Evolutionary conservation across 805 yeast genomes (phyloP).

Genomic region (Grigorovia humatica): DNA sequence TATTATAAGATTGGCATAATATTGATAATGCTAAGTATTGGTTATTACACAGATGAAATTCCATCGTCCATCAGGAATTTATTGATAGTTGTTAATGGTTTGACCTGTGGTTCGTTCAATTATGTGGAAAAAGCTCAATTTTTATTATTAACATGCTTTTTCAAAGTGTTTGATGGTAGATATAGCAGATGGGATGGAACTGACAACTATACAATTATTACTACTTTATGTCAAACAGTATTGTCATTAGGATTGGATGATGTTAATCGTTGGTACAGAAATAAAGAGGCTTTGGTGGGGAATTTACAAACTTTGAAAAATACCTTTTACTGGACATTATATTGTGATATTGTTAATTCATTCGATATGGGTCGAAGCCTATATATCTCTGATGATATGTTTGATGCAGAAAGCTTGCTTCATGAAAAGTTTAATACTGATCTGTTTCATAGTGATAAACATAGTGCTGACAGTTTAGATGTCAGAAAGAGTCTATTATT

Average conservation of each 20-base stretch:
- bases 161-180: constrained; percentile 7
- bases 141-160: constrained; percentile 15
- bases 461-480: not conserved
- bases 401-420: constrained; percentile 4
- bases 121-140: constrained; percentile 24
- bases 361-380: constrained; percentile 24
- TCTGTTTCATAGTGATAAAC: not conserved
- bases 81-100: constrained; percentile 13
- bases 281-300: constrained; percentile 4
- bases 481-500: constrained; percentile 2
- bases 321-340: constrained; percentile 11
- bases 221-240: constrained; percentile 13
- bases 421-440: not conserved
- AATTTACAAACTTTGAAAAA: constrained; percentile 1
- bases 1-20: constrained; percentile 20
- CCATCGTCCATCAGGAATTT: constrained; percentile 14
- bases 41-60: constrained; percentile 4
- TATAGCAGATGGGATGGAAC: constrained; percentile 18
- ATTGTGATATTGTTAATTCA: constrained; percentile 18
- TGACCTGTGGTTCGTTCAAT: constrained; percentile 14
- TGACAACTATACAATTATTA: constrained; percentile 13
- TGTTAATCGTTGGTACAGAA: constrained; percentile 14
- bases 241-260: constrained; percentile 19
- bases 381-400: constrained; percentile 11
- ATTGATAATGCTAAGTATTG: constrained; percentile 11